Base-by-base conservation (phyloP, 1,284 basidiomycete species). In the Neonothopanus nambi region DNA sequence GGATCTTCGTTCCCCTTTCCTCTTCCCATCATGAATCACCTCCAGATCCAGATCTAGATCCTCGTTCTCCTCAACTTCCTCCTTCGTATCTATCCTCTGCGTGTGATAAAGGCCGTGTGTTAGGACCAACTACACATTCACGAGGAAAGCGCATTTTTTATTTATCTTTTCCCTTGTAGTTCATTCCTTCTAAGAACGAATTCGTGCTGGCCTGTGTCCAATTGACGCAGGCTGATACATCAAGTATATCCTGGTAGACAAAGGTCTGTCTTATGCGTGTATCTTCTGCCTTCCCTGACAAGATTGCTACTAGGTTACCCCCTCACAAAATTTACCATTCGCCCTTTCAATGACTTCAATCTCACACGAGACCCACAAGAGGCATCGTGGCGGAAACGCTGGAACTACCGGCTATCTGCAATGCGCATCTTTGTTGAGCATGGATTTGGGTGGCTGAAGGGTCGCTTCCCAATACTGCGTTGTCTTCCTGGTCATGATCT, bases 391-490 rank as follows among this genome's bases (percentile, higher is more conserved):
- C 48, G 54, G 8, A 57, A 41, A 24, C 9, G 28, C 18, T 61
- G 50, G 54, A 64, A 64, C 35, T 5, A 28, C 6, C 8, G 38
- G 12, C 51, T 64, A 5, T 64, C 60, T 24, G 17, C 30, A 1
- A 43, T 63, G 5, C 49, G 58, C 11, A 57, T 63, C 12, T 33
- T 24, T 20, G 55, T 63, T n/a, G 61, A 64, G 40, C 59, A 64
- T 45, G 54, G 56, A 13, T 61, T 64, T 42, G 61, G 62, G 5
- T 40, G 37, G 13, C 52, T 64, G 12, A 64, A 64, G 33, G 62
- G 62, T 0, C 58, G 56, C 3, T 64, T 64, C 39, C 61, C 61
- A 4, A 28, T 36, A 15, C 57, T 62, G 3, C 54, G 55, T 18
- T 21, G n/a, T 13, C 37, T 64, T 17, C 56, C 58, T 18, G 59